Base-by-base conservation (phyloP, 768 basidiomycete genomes). In the Phylloporus rhodoxanthus region DNA sequence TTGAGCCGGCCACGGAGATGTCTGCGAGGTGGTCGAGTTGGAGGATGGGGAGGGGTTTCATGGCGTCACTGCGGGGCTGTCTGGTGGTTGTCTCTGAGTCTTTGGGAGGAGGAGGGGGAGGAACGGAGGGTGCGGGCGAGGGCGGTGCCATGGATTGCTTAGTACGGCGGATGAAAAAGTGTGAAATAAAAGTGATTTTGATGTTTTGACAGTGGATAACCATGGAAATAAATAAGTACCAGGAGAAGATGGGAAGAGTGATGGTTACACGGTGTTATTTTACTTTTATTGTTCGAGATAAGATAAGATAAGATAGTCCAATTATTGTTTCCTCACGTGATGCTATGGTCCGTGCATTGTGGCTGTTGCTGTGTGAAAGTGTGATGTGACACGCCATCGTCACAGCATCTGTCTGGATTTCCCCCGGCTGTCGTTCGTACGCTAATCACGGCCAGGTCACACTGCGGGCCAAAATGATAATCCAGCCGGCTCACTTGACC, bases 361-460 rank as follows among this genome's bases (percentile, higher is more conserved):
- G 56, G 56, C 60, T 58, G 52, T 55, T 15, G 26, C 47, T 43
- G 54, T 62, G 61, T 51, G 60, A 50, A 47, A 19, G 38, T 61
- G 57, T 63, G 54, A 64, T 45, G 59, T 63, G 63, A 61, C 64
- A 58, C 54, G 29, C 5, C 56, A 32, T 50, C 52, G 66, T 65
- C 58, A 67, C 64, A 59, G 58, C 53, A 53, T 62, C 51, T 20
- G 63, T 56, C 51, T 64, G 58, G 60, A 63, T 62, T 63, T 62
- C 62, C 62, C 62, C 65, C 65, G 65, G 65, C 64, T 66, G 64
- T 65, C 63, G 63, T 65, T 46, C 64, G 53, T 65, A 65, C 64
- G 64, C 64, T 67, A 65, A 65, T 67, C 64, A 68, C 61, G 63
- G 66, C 53, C 54, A 62, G 63, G 63, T 65, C 65, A 62, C 56